A percentile compares a stretch with the other conserved stretches of the same genome.
These are phyloP conservation scores for Solanum clarkiae DNA, from an alignment of 257 asterid genomes.

Conservation along the genomic window DNA sequence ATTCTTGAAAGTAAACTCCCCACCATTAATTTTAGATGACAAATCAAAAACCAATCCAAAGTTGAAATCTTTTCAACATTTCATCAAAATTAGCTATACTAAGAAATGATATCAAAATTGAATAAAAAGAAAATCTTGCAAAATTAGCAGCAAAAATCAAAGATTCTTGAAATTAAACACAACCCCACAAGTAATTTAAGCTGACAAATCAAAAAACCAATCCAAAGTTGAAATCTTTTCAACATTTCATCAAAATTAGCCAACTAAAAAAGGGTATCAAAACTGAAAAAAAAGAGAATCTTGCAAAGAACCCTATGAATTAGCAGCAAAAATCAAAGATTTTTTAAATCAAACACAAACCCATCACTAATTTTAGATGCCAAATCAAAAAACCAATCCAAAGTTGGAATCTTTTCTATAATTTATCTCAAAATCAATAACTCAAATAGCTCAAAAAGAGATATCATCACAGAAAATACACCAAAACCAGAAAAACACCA, in stretches of 20 bases:
- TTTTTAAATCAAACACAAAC: neutral
- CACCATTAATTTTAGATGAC: neutral
- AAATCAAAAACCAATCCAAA: neutral
- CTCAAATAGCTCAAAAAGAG: neutral
- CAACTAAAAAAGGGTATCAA: neutral
- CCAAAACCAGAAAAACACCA: neutral
- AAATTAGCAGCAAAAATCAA: neutral
- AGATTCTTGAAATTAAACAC: neutral
- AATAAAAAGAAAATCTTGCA: neutral
- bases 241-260: neutral
- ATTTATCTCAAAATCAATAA: neutral
- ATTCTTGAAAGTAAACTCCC: neutral
- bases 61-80: neutral
- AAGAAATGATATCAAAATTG: neutral
- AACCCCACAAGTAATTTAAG: neutral
- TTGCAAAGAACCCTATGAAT: neutral
- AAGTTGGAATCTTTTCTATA: constrained; percentile 2
- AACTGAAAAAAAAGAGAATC: neutral
- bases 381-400: neutral
- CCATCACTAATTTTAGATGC: neutral
- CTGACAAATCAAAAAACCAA: neutral
- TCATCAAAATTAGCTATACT: neutral
- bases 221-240: constrained; percentile 5
- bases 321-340: neutral
- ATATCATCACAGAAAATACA: neutral